Evolutionary conservation across 2,329 filamentous ascomycete genomes (phyloP).

Genomic region (Seiridium cupressi): DNA sequence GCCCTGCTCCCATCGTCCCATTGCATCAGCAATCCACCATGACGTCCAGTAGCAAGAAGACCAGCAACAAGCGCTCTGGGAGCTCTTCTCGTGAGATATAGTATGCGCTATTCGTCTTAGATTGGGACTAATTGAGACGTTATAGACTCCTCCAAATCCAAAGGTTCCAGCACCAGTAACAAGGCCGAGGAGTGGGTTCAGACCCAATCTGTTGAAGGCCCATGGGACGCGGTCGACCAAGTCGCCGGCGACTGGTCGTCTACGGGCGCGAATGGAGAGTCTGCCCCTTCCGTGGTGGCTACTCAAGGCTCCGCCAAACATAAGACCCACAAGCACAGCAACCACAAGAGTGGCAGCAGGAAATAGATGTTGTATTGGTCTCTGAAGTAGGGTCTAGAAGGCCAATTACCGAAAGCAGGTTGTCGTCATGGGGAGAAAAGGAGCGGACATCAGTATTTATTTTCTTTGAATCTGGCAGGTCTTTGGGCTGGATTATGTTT

Average conservation of each 20-base stretch:
- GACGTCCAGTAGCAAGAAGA: neutral
- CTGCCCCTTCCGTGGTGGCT: constrained; percentile 4
- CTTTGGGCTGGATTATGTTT: no score
- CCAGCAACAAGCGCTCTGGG: neutral
- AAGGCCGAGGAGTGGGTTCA: constrained; percentile 11
- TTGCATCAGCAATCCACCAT: neutral
- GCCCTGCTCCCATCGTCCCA: no score
- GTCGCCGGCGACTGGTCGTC: neutral
- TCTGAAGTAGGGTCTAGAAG: neutral
- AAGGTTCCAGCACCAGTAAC: no score
- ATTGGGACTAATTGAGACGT: no score
- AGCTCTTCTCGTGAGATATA: neutral
- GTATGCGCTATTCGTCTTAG: neutral
- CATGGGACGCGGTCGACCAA: constrained; percentile 13
- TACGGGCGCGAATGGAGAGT: neutral
- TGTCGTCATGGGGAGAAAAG: no score
- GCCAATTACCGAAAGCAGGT: neutral
- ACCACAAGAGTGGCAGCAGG: constrained; percentile 7
- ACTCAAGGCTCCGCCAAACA: constrained; percentile 13
- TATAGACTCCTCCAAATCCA: neutral
- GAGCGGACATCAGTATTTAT: no score
- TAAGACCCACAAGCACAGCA: constrained; percentile 1
- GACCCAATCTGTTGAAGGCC: constrained; percentile 9
- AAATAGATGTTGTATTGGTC: neutral
- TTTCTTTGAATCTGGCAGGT: no score